Evolutionary conservation across 192 early-diverging fungal species (phyloP), one percentile per base, ranked within the genome.

Genomic region (Entophlyctis helioformis): DNA sequence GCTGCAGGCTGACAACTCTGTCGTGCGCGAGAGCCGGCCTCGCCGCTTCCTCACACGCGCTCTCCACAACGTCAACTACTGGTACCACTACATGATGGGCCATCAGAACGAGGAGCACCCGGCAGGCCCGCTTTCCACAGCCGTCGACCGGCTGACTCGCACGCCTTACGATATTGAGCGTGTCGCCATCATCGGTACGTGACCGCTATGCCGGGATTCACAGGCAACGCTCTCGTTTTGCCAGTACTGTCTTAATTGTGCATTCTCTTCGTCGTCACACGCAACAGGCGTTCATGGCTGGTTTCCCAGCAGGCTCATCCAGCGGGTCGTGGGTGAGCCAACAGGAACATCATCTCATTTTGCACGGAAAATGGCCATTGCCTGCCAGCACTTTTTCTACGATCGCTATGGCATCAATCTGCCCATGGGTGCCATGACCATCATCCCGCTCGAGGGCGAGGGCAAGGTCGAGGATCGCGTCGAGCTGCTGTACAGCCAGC

Each of bases 281-380:
- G n/a, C n/a, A n/a, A n/a, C 15, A 19, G 65, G 66, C n/a, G 72
- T 92, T 1, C 89, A 94, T 39, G 90, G 91, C 8, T 93, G 87
- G 76, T 89, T 93, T 55, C 84, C 89, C 0, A 78, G 73, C 36
- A 81, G 80, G 44, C 31, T 67, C n/a, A 44, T 72, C 16, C 56
- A 58, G 25, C 44, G 51, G 31, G 47, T 91, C 20, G 76, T 89
- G 22, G 94, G 94, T 7, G 88, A 91, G 53, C 94, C 91, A 1
- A 94, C 90, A 1, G 94, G 94, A 12, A 95, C 86, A 15, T 91
- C 87, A 18, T 62, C 59, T 15, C 80, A 84, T 44, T 97, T 97
- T 51, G 90, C 86, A 39, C 74, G 87, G 46, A 84, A 88, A 66
- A 93, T 90, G 88, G 63, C 71, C 15, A 59, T 72, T 35, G 86